A percentile compares a stretch with the other conserved stretches of the same genome.
These are phyloP conservation scores for Xylariaceae sp. DNA, from an alignment of 2,329 filamentous ascomycete genomes.

Conservation along the genomic window DNA sequence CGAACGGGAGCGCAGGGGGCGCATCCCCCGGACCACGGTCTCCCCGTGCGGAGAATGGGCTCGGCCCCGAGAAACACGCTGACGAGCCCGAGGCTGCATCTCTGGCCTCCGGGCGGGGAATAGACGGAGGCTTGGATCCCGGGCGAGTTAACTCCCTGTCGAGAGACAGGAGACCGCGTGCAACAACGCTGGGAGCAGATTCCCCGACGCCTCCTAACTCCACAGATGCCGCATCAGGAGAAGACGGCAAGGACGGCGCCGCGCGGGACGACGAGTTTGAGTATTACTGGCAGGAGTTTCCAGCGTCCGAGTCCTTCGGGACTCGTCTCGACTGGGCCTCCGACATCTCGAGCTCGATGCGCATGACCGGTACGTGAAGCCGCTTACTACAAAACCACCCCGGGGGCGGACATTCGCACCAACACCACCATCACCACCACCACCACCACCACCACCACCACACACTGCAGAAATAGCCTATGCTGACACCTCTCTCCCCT, in stretches of 20 bases:
- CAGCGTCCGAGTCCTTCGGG: constrained; percentile 37
- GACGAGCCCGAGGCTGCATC: too few species aligned
- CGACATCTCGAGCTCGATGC: constrained; percentile 47
- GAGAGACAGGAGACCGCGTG: not conserved
- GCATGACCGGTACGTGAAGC: constrained; percentile 40
- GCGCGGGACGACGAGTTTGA: constrained; percentile 28
- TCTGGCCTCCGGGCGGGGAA: too few species aligned
- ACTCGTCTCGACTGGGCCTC: constrained; percentile 47
- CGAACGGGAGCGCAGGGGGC: constrained; percentile 1
- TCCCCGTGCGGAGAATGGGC: not conserved
- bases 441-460: too few species aligned
- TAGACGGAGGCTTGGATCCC: too few species aligned
- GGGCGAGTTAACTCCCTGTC: too few species aligned
- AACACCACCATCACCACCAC: too few species aligned
- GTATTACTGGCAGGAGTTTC: constrained; percentile 56
- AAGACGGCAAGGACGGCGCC: not conserved
- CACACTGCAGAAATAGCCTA: too few species aligned
- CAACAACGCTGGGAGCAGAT: not conserved
- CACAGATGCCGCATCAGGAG: not conserved
- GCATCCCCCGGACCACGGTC: not conserved
- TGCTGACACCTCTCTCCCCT: too few species aligned
- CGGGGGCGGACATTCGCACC: not conserved
- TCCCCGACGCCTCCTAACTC: not conserved
- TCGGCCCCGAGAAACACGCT: too few species aligned
- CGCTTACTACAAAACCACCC: not conserved